A percentile compares a stretch with the other conserved stretches of the same genome.
Conservation (phyloP, 1,284 basidiomycete genomes). For the Ustilago esculenta region DNA sequence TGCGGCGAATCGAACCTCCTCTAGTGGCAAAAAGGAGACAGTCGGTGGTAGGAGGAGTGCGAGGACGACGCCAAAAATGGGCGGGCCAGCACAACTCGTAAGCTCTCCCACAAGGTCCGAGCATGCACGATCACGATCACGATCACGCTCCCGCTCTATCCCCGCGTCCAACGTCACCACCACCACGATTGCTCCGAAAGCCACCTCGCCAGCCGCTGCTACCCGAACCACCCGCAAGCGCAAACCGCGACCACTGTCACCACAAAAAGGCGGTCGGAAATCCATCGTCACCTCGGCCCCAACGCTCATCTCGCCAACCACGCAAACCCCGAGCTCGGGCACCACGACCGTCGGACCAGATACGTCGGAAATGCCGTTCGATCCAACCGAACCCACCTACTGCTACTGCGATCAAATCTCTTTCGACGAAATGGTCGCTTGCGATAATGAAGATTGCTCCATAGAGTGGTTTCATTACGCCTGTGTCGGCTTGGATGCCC, state of each 20-base stretch:
- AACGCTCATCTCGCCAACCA: conserved; percentile 11
- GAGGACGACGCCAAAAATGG: conserved; percentile 21
- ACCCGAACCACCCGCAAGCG: conserved; percentile 12
- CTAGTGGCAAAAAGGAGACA: neutral
- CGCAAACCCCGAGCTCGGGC: neutral
- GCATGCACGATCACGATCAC: neutral
- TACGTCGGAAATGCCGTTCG: conserved; percentile 54
- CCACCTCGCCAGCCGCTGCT: neutral
- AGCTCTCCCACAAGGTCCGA: conserved; percentile 3
- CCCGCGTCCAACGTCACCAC: neutral
- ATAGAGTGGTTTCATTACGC: conserved; percentile 68
- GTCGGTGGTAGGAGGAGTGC: conserved; percentile 19
- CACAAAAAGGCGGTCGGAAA: conserved; percentile 33
- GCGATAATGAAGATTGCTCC: conserved; percentile 70
- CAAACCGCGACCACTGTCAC: conserved; percentile 32
- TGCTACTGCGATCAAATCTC: conserved; percentile 71
- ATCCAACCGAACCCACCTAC: conserved; percentile 70
- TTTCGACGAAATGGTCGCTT: conserved; percentile 67
- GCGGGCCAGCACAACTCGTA: conserved; percentile 8
- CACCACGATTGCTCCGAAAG: conserved; percentile 2
- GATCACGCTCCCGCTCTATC: conserved; percentile 9
- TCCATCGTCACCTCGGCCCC: conserved; percentile 13
- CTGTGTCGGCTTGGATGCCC: conserved; percentile 55
- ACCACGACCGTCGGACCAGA: conserved; percentile 17
- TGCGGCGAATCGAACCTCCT: conserved; percentile 15